Conservation (phyloP, 2,329 filamentous ascomycete genomes). For the Sarocladium kiliense region DNA sequence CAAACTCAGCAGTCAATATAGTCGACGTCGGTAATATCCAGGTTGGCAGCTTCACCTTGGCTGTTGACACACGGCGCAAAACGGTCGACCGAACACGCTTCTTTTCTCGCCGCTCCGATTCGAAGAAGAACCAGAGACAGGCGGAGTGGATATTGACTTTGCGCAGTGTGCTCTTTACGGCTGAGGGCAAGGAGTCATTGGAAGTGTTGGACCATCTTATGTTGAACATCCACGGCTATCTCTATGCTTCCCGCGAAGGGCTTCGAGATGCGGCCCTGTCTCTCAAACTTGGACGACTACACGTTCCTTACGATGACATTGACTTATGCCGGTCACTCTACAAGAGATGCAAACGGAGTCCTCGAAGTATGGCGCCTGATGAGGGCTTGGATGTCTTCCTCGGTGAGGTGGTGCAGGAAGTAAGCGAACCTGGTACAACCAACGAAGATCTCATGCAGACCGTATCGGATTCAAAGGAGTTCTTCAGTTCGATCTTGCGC, state of each 20-base stretch:
- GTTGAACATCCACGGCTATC: conserved; percentile 84
- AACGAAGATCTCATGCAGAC: conserved; percentile 69
- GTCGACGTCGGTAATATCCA: conserved; percentile 80
- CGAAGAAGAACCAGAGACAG: conserved; percentile 56
- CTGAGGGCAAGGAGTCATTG: conserved; percentile 75
- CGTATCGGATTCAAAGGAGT: conserved; percentile 88
- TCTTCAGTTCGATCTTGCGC: conserved; percentile 80
- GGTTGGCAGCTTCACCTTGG: conserved; percentile 76
- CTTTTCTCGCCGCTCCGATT: conserved; percentile 69
- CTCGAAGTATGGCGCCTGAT: conserved; percentile 26
- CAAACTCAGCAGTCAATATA: conserved; percentile 71
- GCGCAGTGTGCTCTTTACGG: conserved; percentile 82
- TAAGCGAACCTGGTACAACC: conserved; percentile 61
- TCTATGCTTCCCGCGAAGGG: conserved; percentile 81
- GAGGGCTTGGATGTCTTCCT: conserved; percentile 60
- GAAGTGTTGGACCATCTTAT: conserved; percentile 86
- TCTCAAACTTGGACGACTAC: conserved; percentile 84
- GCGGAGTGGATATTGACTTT: conserved; percentile 92
- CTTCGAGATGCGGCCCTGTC: conserved; percentile 86
- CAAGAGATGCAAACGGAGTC: conserved; percentile 31
- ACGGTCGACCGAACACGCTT: conserved; percentile 86
- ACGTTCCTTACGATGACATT: conserved; percentile 86
- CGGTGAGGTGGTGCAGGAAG: conserved; percentile 68
- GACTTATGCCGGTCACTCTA: conserved; percentile 55
- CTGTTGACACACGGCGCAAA: conserved; percentile 86